Base-by-base conservation (phyloP, 306 rosid species). In the Trifolium fragiferum region DNA sequence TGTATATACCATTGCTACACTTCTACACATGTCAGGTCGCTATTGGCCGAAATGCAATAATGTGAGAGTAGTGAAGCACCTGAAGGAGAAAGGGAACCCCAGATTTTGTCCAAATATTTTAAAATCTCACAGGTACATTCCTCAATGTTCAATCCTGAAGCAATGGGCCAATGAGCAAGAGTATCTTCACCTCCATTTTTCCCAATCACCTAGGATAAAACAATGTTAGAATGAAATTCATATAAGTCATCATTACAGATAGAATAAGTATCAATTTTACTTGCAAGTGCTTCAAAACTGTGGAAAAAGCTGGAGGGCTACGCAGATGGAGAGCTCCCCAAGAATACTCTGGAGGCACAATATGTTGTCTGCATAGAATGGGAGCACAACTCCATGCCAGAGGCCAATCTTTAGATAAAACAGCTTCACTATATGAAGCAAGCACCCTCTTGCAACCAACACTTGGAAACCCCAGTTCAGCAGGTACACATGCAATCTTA, bases 341-440 rank as follows among this genome's bases (percentile, higher is more conserved):
- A 37, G 98, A 78, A 81, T 90, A 93, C 80, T 91, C 94, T 0
- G 98, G 98, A 80, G 97, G 98, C 73, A 84, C 81, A 77, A 76
- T 59, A 47, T 82, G 82, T 81, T 86, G 93, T 76, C 67, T 88
- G 20, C 91, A 86, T 55, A 93, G 87, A 83, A 93, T 93, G 72
- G 98, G 96, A 84, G 91, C 85, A 85, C 88, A 88, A 81, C 96
- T 93, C 98, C 98, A 93, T 73, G 91, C 98, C 71, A 93, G 82
- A 65, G 94, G 93, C 98, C 98, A 91, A 79, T 93, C 98, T 83
- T 87, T 93, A 43, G 83, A 84, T 77, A 91, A 72, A 78, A 93
- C 91, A 65, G 92, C 96, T 82, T 89, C 94, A 68, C 77, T 82
- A 78, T 93, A 93, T 14, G 98, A 87, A 87, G 91, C 72, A 81